Evolutionary conservation across 768 basidiomycete genomes (phyloP).

Genomic region (Naganishia vishniacii): DNA sequence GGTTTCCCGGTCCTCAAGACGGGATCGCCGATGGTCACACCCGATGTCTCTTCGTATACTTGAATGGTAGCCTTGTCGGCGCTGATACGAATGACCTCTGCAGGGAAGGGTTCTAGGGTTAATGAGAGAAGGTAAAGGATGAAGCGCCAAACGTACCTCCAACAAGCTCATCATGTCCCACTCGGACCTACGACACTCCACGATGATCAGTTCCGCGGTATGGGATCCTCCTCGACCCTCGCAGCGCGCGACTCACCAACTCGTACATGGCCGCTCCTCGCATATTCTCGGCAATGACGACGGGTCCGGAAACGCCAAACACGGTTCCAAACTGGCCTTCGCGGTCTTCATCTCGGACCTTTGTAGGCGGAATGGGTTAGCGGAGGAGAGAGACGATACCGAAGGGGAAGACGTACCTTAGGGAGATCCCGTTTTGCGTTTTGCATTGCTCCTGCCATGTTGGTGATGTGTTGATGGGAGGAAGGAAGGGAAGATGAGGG

Average conservation of each 20-base stretch:
- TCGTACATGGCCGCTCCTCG: conserved; percentile 88
- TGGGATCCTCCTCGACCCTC: no score
- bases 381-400: neutral
- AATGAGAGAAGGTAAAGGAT: neutral
- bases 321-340: conserved; percentile 57
- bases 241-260: conserved; percentile 34
- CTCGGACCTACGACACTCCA: conserved; percentile 64
- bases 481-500: neutral
- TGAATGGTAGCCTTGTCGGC: conserved; percentile 97
- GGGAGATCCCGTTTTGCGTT: conserved; percentile 82
- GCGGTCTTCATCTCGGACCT: conserved; percentile 78
- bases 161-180: conserved; percentile 95
- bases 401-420: conserved; percentile 51
- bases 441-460: conserved; percentile 76
- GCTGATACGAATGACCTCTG: conserved; percentile 99
- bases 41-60: conserved; percentile 98
- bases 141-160: conserved; percentile 60
- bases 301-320: conserved; percentile 89
- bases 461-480: neutral
- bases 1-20: conserved; percentile 97
- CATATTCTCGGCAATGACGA: conserved; percentile 95
- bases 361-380: conserved; percentile 3
- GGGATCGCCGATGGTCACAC: conserved; percentile 97
- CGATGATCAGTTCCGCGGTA: no score
- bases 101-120: neutral